A percentile compares a stretch with the other conserved stretches of the same genome.
phyloP scores from a whole-genome alignment of 164 flowering plant genomes.

The Chimonanthus salicifolius region DNA sequence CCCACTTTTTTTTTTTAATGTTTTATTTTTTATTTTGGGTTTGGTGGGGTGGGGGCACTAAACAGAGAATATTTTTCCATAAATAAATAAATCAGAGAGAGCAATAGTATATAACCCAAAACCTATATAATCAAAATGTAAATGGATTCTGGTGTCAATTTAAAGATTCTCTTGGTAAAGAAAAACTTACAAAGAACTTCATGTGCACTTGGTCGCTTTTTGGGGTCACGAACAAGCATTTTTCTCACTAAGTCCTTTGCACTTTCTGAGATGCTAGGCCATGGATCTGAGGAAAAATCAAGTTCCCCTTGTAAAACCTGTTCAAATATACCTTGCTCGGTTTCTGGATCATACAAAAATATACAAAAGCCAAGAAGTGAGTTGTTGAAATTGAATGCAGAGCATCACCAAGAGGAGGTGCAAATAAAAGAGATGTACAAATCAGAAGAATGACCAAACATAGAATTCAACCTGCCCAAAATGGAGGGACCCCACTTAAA shows the following conservation, averaged over 20 bases:
- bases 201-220: conserved; percentile 60
- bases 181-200: conserved; percentile 75
- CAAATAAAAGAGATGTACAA: too few relatives aligned
- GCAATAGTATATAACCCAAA: too few relatives aligned
- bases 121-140: not conserved
- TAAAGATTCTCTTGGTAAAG: not conserved
- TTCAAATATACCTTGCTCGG: conserved; percentile 81
- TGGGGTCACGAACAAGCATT: conserved; percentile 82
- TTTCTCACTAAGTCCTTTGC: conserved; percentile 71
- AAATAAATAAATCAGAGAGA: too few relatives aligned
- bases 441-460: not conserved
- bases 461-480: conserved; percentile 78
- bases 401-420: too few relatives aligned
- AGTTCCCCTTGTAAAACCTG: conserved; percentile 69
- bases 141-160: too few relatives aligned
- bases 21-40: too few relatives aligned
- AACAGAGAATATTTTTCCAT: too few relatives aligned
- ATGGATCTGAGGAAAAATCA: conserved; percentile 79
- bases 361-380: too few relatives aligned
- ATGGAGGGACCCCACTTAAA: conserved; percentile 98
- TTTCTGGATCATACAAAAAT: conserved; percentile 41
- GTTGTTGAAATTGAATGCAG: too few relatives aligned
- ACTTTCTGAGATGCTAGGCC: conserved; percentile 86
- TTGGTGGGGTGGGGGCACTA: too few relatives aligned
- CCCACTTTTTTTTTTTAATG: too few relatives aligned